Evolutionary conservation across 1,284 basidiomycete species (phyloP).

Genomic region (Meira miltonrushii): DNA sequence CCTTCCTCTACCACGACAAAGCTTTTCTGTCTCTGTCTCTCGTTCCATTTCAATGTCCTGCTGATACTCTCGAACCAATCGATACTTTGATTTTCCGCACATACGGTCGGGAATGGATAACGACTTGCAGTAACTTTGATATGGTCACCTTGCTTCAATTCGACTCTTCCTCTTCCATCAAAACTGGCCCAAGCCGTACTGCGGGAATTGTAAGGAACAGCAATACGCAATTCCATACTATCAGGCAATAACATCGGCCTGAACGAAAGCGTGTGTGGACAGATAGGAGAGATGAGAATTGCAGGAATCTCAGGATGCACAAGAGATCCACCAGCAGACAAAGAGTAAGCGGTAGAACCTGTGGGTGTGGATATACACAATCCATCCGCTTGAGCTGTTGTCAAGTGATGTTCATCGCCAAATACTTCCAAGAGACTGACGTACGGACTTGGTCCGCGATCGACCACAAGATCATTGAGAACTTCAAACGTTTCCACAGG

Average conservation of each 20-base stretch:
- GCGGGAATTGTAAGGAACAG: conserved; percentile 95
- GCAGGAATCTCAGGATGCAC: conserved; percentile 98
- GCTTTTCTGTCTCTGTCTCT: conserved; percentile 48
- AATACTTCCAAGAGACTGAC: conserved; percentile 94
- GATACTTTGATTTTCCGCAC: conserved; percentile 90
- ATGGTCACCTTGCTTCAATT: conserved; percentile 80
- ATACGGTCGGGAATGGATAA: conserved; percentile 98
- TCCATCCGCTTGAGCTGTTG: conserved; percentile 97
- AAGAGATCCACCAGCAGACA: conserved; percentile 94
- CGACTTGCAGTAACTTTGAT: conserved; percentile 97
- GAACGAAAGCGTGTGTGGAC: conserved; percentile 97
- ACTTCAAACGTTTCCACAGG: conserved; percentile 97
- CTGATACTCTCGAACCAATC: conserved; percentile 98
- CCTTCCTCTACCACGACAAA: conserved; percentile 66
- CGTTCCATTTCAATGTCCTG: conserved; percentile 78
- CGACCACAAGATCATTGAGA: conserved; percentile 94
- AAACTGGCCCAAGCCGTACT: conserved; percentile 99
- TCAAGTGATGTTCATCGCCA: conserved; percentile 98
- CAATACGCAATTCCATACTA: conserved; percentile 95
- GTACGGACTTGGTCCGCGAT: conserved; percentile 95
- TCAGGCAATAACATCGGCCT: conserved; percentile 92
- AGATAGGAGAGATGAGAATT: conserved; percentile 92
- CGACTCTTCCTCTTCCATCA: conserved; percentile 91
- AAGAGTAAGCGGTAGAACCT: conserved; percentile 86
- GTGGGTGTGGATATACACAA: conserved; percentile 93